Conservation (phyloP, 139 green algal genomes). For the Chlorella sp. region DNA sequence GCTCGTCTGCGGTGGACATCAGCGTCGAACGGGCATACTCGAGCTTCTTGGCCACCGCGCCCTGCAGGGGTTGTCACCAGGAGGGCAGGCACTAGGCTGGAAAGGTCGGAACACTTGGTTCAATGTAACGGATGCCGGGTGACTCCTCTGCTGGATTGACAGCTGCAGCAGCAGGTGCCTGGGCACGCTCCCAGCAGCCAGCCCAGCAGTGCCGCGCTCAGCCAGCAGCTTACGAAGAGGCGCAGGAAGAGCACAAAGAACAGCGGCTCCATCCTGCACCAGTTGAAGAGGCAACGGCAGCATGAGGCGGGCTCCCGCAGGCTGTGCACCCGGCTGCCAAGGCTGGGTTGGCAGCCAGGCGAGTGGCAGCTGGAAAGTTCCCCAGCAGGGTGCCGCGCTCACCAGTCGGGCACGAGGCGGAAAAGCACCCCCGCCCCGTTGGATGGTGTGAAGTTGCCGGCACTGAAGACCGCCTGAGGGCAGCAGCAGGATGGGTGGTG, state of each 20-base stretch:
- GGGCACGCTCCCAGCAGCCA: not conserved
- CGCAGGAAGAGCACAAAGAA: constrained; percentile 28
- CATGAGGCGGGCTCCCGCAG: no score
- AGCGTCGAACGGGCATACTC: constrained; percentile 33
- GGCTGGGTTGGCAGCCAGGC: no score
- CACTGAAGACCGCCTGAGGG: constrained; percentile 14
- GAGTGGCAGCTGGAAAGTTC: no score
- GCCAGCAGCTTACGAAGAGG: constrained; percentile 16
- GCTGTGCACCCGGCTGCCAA: no score
- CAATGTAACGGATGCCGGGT: not conserved
- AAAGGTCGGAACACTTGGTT: not conserved
- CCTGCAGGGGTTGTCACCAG: not conserved
- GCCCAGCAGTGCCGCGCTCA: not conserved
- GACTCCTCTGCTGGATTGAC: not conserved
- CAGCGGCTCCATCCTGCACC: not conserved
- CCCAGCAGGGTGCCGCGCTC: no score
- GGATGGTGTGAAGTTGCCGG: not conserved
- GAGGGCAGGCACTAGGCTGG: no score
- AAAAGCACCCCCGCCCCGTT: not conserved
- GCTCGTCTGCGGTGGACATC: constrained; percentile 21
- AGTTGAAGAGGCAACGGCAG: no score
- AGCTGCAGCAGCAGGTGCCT: not conserved
- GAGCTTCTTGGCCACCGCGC: not conserved
- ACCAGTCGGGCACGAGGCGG: constrained; percentile 16
- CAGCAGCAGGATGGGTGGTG: no score